A percentile compares a stretch with the other conserved stretches of the same genome.
These are phyloP conservation scores for Plasmopara muralis DNA, from an alignment of 352 stramenopile genomes.

Conservation along the genomic window DNA sequence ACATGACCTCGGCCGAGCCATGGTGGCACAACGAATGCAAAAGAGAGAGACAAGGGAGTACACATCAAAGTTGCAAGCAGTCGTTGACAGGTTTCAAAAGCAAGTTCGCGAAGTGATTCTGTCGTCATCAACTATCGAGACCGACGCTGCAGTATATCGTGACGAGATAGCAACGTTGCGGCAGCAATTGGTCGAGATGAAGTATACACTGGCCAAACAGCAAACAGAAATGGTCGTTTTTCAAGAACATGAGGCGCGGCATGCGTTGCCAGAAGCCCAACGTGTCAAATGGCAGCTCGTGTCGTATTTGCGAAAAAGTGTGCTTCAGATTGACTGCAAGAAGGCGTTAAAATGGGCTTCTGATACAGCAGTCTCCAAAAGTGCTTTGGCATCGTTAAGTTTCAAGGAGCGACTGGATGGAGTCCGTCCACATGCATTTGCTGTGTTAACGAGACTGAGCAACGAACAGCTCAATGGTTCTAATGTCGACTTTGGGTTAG, in stretches of 20 bases:
- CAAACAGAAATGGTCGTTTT: constrained; percentile 59
- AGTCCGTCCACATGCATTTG: constrained; percentile 54
- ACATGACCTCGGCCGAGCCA: constrained; percentile 48
- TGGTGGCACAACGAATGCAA: constrained; percentile 41
- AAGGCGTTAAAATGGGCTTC: constrained; percentile 14
- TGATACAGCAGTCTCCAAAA: constrained; percentile 14
- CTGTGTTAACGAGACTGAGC: constrained; percentile 46
- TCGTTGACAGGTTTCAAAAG: constrained; percentile 52
- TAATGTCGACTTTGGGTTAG: constrained; percentile 35
- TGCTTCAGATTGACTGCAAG: constrained; percentile 57
- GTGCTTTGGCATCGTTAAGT: constrained; percentile 7
- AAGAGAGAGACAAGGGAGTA: constrained; percentile 33
- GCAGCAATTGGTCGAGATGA: constrained; percentile 59
- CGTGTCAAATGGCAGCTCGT: constrained; percentile 60
- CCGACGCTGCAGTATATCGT: constrained; percentile 3
- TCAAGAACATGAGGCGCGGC: constrained; percentile 56
- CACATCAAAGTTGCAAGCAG: constrained; percentile 39
- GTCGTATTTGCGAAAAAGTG: constrained; percentile 50
- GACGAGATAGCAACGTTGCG: constrained; percentile 51
- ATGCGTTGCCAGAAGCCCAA: constrained; percentile 53
- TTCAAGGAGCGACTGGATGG: constrained; percentile 62
- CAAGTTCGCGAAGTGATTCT: constrained; percentile 43
- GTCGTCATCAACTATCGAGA: constrained; percentile 10
- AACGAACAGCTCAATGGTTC: constrained; percentile 24
- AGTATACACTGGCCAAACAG: constrained; percentile 53